phyloP scores from a whole-genome alignment of 148 eudicot genomes.

The Rhododendron griersonianum region DNA sequence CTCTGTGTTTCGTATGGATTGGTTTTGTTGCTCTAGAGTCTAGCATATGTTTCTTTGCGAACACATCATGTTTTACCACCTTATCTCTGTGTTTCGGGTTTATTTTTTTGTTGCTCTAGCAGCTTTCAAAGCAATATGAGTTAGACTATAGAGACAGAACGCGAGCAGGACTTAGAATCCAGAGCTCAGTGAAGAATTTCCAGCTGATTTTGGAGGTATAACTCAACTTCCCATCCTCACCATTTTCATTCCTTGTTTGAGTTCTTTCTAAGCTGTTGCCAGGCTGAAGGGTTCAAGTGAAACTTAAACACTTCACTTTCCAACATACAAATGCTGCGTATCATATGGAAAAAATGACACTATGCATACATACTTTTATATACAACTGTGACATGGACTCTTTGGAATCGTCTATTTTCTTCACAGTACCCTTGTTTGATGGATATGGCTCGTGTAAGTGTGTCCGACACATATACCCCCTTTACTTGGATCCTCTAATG shows the following conservation, averaged over 20 bases:
- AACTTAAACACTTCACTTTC: background rate
- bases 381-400: background rate
- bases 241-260: background rate
- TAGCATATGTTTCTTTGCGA: constrained; percentile 9
- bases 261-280: background rate
- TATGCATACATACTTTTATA: background rate
- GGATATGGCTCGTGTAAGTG: background rate
- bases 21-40: background rate
- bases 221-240: background rate
- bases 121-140: constrained; percentile 78
- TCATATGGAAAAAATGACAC: background rate
- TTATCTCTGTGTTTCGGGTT: background rate
- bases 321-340: background rate
- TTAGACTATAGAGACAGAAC: constrained; percentile 86
- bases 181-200: constrained; percentile 87
- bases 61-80: background rate
- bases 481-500: background rate
- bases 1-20: background rate
- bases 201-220: constrained; percentile 79
- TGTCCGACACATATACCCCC: background rate
- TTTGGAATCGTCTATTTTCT: background rate
- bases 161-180: constrained; percentile 57
- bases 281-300: background rate
- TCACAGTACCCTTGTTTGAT: background rate
- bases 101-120: constrained; percentile 4